A percentile compares a stretch with the other conserved stretches of the same genome.
These are phyloP conservation scores for Orbilia oligospora DNA, from an alignment of 2,329 filamentous ascomycete genomes.

Conservation along the genomic window DNA sequence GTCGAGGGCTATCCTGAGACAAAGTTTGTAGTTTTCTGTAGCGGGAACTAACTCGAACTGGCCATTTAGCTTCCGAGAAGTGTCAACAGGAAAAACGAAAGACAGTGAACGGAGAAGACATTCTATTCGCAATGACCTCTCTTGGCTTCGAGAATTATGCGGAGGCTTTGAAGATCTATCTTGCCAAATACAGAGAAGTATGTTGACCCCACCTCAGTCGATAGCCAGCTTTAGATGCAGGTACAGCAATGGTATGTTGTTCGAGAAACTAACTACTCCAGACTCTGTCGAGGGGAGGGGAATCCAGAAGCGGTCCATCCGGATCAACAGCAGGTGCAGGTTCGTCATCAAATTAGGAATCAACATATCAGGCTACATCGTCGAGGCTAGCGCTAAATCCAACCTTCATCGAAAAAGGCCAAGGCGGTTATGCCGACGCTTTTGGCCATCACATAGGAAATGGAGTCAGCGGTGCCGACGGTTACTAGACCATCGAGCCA, in stretches of 20 bases:
- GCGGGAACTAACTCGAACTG: slow-evolving; percentile 35
- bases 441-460: slow-evolving; percentile 60
- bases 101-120: slow-evolving; percentile 98
- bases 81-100: slow-evolving; percentile 99
- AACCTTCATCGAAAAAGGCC: slow-evolving; percentile 57
- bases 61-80: slow-evolving; percentile 86
- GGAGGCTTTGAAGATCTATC: slow-evolving; percentile 96
- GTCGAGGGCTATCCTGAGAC: slow-evolving; percentile 20
- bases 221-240: neutral
- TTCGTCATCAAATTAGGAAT: slow-evolving; percentile 61
- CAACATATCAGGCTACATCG: slow-evolving; percentile 43
- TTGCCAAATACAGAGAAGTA: slow-evolving; percentile 98
- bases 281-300: slow-evolving; percentile 60
- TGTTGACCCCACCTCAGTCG: slow-evolving; percentile 67
- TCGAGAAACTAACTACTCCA: slow-evolving; percentile 52
- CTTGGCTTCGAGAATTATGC: slow-evolving; percentile 99
- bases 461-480: slow-evolving; percentile 60
- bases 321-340: slow-evolving; percentile 61
- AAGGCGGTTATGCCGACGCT: slow-evolving; percentile 55
- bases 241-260: slow-evolving; percentile 10
- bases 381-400: slow-evolving; percentile 51
- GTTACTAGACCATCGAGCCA: slow-evolving; percentile 47
- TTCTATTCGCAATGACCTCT: slow-evolving; percentile 98
- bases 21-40: slow-evolving; percentile 48
- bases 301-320: slow-evolving; percentile 60